These are phyloP conservation scores for Madurella fahalii DNA, from an alignment of 2,329 filamentous ascomycete species.

Conservation along the genomic window DNA sequence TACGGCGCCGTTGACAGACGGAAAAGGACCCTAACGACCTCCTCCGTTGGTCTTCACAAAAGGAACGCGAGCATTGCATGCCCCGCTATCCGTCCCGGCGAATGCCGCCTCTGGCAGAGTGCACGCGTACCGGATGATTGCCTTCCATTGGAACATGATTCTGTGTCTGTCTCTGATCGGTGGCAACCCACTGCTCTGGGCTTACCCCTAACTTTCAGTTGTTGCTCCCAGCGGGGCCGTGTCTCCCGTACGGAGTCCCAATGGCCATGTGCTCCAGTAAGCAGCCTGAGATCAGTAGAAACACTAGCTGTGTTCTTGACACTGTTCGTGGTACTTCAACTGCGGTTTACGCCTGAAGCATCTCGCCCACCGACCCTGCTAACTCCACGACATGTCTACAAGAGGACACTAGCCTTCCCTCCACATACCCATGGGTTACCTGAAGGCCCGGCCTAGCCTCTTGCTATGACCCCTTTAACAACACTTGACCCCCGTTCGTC, in stretches of 20 bases:
- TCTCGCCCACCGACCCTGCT: too few relatives aligned
- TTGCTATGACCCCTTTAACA: background rate
- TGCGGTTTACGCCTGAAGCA: too few relatives aligned
- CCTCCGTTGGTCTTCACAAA: background rate
- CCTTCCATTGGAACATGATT: background rate
- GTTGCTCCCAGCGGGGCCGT: too few relatives aligned
- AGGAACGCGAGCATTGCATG: background rate
- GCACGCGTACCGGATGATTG: background rate
- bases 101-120: background rate
- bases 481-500: background rate
- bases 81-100: background rate
- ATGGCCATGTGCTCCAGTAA: background rate
- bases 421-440: background rate
- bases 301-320: background rate
- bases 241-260: too few relatives aligned
- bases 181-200: too few relatives aligned
- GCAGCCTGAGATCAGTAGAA: background rate
- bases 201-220: too few relatives aligned
- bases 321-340: background rate
- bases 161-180: too few relatives aligned
- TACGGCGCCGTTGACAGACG: too few relatives aligned
- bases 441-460: background rate
- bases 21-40: too few relatives aligned
- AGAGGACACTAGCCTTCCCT: too few relatives aligned
- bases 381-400: too few relatives aligned